Evolutionary conservation across 768 basidiomycete genomes (phyloP).

Genomic region (Clitopilus hobsonii): DNA sequence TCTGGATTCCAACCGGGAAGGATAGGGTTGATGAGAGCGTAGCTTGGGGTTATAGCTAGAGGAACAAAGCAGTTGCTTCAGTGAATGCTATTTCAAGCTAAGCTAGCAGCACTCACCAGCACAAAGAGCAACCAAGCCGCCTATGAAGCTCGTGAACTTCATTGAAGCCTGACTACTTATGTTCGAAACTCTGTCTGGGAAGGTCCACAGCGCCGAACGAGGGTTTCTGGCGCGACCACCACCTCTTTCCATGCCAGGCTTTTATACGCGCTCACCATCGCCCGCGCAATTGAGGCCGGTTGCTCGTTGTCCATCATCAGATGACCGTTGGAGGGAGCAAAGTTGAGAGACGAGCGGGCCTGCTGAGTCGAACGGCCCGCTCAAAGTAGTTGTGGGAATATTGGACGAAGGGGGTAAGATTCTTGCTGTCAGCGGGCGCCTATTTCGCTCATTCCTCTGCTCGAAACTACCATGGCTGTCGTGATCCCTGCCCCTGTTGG

Average conservation of each 20-base stretch:
- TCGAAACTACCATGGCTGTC: neutral
- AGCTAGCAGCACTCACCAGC: neutral
- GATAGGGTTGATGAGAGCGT: conserved; percentile 27
- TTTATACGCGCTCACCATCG: neutral
- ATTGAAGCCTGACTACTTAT: too few relatives aligned
- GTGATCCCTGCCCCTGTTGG: too few relatives aligned
- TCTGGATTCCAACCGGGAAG: conserved; percentile 38
- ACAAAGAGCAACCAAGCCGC: neutral
- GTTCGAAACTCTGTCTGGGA: too few relatives aligned
- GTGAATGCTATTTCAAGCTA: neutral
- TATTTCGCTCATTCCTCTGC: neutral
- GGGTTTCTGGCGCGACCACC: neutral
- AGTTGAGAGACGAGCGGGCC: neutral
- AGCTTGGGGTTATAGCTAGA: neutral
- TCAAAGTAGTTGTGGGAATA: neutral
- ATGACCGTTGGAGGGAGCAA: neutral
- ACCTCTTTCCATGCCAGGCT: neutral
- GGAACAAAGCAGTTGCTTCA: neutral
- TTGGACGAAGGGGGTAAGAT: neutral
- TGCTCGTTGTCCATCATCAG: neutral
- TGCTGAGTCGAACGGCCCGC: neutral
- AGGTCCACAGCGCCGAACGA: neutral
- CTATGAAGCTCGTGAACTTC: neutral
- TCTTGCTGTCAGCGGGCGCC: neutral
- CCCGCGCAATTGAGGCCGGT: neutral